These are phyloP conservation scores for Leucosporidium yakuticum DNA, from an alignment of 768 basidiomycete species.

Conservation along the genomic window DNA sequence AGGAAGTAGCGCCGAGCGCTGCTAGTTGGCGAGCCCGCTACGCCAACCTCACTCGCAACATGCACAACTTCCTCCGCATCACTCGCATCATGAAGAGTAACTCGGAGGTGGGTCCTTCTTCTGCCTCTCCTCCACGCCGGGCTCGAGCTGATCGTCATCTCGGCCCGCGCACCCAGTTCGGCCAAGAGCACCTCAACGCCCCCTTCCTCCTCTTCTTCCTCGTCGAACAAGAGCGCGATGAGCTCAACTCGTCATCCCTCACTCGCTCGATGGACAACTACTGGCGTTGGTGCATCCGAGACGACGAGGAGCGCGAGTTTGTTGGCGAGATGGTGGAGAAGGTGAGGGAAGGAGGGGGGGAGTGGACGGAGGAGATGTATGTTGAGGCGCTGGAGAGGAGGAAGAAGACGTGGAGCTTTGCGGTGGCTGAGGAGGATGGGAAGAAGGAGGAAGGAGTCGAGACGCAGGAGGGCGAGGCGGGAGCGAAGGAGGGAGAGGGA, in stretches of 20 bases:
- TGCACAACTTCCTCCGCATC: slow-evolving; percentile 52
- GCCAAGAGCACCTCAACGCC: slow-evolving; percentile 58
- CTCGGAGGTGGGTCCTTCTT: background rate
- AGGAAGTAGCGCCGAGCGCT: slow-evolving; percentile 3
- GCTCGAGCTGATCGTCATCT: background rate
- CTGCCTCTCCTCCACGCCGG: no score
- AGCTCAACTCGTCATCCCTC: slow-evolving; percentile 11
- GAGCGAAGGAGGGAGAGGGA: no score
- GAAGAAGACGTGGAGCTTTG: background rate
- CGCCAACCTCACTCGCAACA: slow-evolving; percentile 52
- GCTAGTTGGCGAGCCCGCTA: slow-evolving; percentile 53
- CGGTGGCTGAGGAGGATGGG: background rate
- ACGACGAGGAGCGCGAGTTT: slow-evolving; percentile 18
- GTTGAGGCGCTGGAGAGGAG: slow-evolving; percentile 1
- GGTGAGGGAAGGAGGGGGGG: background rate
- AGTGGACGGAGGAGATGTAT: slow-evolving; percentile 20
- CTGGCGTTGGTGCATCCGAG: slow-evolving; percentile 25
- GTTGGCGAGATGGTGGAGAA: background rate
- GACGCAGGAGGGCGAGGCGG: no score
- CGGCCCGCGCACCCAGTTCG: slow-evolving; percentile 36
- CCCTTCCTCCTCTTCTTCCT: slow-evolving; percentile 56
- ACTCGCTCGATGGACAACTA: slow-evolving; percentile 20
- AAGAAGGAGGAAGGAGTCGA: background rate
- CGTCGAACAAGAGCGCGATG: slow-evolving; percentile 50
- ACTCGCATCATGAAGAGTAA: slow-evolving; percentile 44